Base-by-base conservation (phyloP, 1,139 yeast species). In the Eremothecium cymbalariae region DNA sequence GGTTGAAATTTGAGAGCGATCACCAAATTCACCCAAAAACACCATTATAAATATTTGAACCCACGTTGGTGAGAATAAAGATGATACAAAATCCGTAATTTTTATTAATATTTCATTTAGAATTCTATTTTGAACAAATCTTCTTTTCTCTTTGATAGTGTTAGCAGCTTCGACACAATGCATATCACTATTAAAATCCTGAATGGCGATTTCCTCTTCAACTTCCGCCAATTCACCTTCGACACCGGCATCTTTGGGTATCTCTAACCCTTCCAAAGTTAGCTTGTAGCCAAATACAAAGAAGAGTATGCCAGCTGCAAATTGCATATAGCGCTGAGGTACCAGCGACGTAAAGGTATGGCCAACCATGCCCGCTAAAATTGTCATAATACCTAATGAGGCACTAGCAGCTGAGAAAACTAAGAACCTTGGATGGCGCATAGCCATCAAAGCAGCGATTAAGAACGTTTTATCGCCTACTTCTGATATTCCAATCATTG, bases 11-110 rank as follows among this genome's bases (percentile, higher is more conserved):
- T 90, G 99, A 9, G 96, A 86, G 53, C 98, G 77, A 60, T 90
- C 99, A 33, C 99, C 99, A 94, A 97, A 86, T 64, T 90, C 99
- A 39, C 96, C 98, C 38, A 90, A 66, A 58, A 93, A 93, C 2
- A 95, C 85, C 97, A 93, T 88, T 36, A 79, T 77, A 57, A 90
- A 90, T 4, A 90, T 93, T 63, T 90, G 96, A 47, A 88, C 81
- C 88, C 95, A 90, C 11, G 78, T 65, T 2, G 98, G 98, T 4
- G 95, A 81, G 35, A 90, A 65, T 11, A 86, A 63, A 41, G 77
- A 72, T 2, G 74, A 62, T 3, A 78, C 75, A 42, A 80, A 65
- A 46, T 75, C 70, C 28, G 63, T 59, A 24, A 77, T 12, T 18
- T 43, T 42, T 3, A 34, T 29, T 13, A 43, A 17, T 24, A 43